Conservation (phyloP, 768 basidiomycete species). For the Boletus sp. region DNA sequence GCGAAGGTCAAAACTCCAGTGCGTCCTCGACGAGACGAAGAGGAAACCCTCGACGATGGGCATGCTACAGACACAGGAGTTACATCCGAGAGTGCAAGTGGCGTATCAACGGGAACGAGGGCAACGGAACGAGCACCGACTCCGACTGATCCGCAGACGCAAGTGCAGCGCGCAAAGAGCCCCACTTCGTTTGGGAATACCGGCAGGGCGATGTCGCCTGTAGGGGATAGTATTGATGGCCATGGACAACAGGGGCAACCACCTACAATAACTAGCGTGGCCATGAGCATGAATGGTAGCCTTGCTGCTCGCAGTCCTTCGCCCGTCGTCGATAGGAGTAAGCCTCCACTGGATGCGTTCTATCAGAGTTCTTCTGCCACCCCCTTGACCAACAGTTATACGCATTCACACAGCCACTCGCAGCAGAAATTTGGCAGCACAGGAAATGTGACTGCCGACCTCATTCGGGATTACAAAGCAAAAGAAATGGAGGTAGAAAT, state of each 20-base stretch:
- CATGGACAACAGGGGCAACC: slow-evolving; percentile 25
- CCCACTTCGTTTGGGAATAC: slow-evolving; percentile 43
- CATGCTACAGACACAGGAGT: slow-evolving; percentile 45
- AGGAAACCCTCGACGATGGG: slow-evolving; percentile 45
- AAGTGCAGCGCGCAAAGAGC: slow-evolving; percentile 49
- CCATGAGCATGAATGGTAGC: slow-evolving; percentile 48
- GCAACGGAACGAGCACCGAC: slow-evolving; percentile 50
- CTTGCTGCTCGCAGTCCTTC: slow-evolving; percentile 54
- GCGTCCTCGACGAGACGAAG: slow-evolving; percentile 46
- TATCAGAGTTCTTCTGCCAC: slow-evolving; percentile 44
- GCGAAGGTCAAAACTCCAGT: slow-evolving; percentile 50
- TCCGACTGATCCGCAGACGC: slow-evolving; percentile 43
- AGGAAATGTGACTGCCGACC: slow-evolving; percentile 68
- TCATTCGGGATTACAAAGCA: slow-evolving; percentile 73
- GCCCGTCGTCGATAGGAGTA: slow-evolving; percentile 51
- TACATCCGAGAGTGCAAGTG: slow-evolving; percentile 36
- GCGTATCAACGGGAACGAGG: slow-evolving; percentile 30
- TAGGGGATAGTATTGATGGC: slow-evolving; percentile 28
- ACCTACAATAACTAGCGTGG: slow-evolving; percentile 53
- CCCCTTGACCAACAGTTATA: slow-evolving; percentile 48
- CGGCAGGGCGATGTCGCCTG: slow-evolving; percentile 62
- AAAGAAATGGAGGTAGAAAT: slow-evolving; percentile 80
- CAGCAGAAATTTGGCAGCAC: slow-evolving; percentile 48
- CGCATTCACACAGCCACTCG: slow-evolving; percentile 38
- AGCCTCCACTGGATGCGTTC: slow-evolving; percentile 60